Base-by-base conservation (phyloP, 1,284 basidiomycete genomes). In the Ustilago curta region DNA sequence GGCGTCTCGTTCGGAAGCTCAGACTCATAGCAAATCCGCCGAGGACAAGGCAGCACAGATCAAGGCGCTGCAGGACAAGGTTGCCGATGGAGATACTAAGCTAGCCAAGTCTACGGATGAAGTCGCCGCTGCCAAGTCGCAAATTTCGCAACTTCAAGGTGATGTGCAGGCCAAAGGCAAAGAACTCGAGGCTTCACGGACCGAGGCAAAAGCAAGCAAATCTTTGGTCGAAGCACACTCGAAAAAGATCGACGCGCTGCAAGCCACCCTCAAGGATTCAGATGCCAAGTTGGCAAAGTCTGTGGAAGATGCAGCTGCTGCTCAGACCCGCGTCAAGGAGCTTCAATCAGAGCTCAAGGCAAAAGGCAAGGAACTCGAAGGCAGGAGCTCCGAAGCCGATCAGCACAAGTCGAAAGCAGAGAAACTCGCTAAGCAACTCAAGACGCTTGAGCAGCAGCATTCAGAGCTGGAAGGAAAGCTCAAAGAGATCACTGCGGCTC, bases 371-470 rank as follows among this genome's bases (percentile, higher is more conserved):
- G 52, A 56, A 25, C 52, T 60, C 18, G 44, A 57, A 27, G 29
- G n/a, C 49, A 57, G 48, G 42, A 29, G n/a, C 4, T 39, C 40
- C 2, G 69, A 67, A 29, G 59, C 63, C 6, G 27, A 21, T n/a
- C 16, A 50, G 40, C 62, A 55, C 42, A 51, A 39, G 9, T 45
- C 61, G 4, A 25, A 48, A 18, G 49, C 55, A 5, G 66, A 70
- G 21, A 37, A 56, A 11, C 61, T 70, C 32, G 51, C 47, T 2
- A 56, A 62, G 37, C 59, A 73, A n/a, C 64, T 73, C 47, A 57
- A 59, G n/a, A 32, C 64, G 2, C 12, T 35, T 11, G 42, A 48
- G 21, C 19, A 51, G 43, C 56, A 72, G 40, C 52, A 52, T 44
- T 39, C 51, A 4, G 57, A 51, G 29, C 52, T 66, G 14, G 43